Base-by-base conservation (phyloP, 179 eudicot genomes). In the Drosera spatulata region DNA sequence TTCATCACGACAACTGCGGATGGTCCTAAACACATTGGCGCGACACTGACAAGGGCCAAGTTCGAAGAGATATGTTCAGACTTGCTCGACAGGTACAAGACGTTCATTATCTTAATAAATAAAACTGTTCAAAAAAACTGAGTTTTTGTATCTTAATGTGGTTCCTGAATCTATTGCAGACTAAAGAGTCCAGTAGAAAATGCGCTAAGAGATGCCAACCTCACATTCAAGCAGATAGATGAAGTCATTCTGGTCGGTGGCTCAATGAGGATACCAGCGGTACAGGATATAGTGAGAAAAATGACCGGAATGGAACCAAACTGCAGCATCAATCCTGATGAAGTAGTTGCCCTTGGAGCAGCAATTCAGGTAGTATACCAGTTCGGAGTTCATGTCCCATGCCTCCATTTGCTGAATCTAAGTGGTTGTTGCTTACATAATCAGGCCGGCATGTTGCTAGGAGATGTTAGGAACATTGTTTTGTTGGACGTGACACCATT, bases 381-480 rank as follows among this genome's bases (percentile, higher is more conserved):
- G 33, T 22, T 22, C 33, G 33, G 33, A 22, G 33, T 22, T 22
- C 33, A 22, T 22, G 33, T 22, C 33, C 33, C 33, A 22, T 22
- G 33, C 33, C 33, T 22, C 33, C 1, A 22, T 22, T 22, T 22
- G 33, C 33, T 22, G 33, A 22, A 22, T 22, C 33, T 22, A 22
- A 22, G 33, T 22, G 33, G 38, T 7, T 58, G 63, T 47, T 62
- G 56, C 39, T 59, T 51, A 41, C 13, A 39, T 72, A 66, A 0
- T 22, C 60, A 93, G 97, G 99, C 97, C 61, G 99, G 99, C 71
- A 95, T 89, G 66, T 74, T 93, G 58, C 70, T 95, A 52, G 99
- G 99, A 54, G 99, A 93, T 80, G 99, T 93, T 37, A 89, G 97
- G 50, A 85, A 93, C 70, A 93, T 93, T 50, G 97, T 93, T 46